Base-by-base conservation (phyloP, 371 early-diverging fungal genomes). In the Gilbertella persicaria region DNA sequence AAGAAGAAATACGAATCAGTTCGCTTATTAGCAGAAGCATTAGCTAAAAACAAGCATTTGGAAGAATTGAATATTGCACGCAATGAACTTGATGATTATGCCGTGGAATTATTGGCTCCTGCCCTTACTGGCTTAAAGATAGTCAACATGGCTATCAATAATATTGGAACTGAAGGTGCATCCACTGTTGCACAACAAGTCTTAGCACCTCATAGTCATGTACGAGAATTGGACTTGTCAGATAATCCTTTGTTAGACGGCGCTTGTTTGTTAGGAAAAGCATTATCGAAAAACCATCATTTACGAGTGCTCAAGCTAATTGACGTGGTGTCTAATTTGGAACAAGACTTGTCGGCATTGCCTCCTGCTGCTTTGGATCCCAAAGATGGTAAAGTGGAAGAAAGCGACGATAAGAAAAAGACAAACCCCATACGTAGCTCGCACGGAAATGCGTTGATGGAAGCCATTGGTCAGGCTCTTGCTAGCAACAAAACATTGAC, bases 161-260 rank as follows among this genome's bases (percentile, higher is more conserved):
- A 58, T 0, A 73, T 84, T 28, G 68, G 60, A 5, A 50, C 67
- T 5, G 35, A 37, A 1, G 79, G 80, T 4, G 74, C 73, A 0
- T 47, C 61, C 17, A 51, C 60, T 1, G 37, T 82, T 10, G 62
- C 71, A 0, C 24, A 49, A 30, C 55, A 72, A 3, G 33, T 55
- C 13, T 35, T 66, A 12, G 26, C 20, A 24, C 23, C 45, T 8
- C 3, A 14, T 14, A 36, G 50, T 14, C 58, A 66, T 20, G 39
- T 82, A 9, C 55, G 60, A 36, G 73, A 76, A 38, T 59, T 84
- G 16, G 80, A 84, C 55, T 25, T 84, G 19, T 80, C 81, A 1
- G 79, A 82, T 17, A 84, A 84, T 35, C 73, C 80, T 12, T 52
- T 84, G 23, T 63, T 73, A 29, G 69, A 71, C 17, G 80, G 80